A percentile compares a stretch with the other conserved stretches of the same genome.
These are phyloP conservation scores for Gnetum montanum DNA, from an alignment of 75 land plant species.

Conservation along the genomic window DNA sequence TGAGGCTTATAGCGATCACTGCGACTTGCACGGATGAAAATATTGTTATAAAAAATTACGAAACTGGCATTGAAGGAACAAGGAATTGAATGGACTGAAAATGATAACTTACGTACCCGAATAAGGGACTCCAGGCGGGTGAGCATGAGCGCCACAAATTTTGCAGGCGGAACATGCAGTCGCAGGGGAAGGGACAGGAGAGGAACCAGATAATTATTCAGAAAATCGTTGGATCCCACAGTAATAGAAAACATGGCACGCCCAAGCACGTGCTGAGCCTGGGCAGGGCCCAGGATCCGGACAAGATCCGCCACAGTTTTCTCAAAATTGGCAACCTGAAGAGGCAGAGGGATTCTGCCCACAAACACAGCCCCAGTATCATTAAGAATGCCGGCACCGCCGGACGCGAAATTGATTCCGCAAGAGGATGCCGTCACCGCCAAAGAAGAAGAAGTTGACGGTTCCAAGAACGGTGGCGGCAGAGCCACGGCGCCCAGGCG, in stretches of 20 bases:
- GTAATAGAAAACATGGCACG: conserved; percentile 68
- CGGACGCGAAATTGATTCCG: conserved; percentile 88
- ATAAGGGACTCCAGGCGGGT: conserved; percentile 5
- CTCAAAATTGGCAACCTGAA: conserved; percentile 62
- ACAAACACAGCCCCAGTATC: conserved; percentile 79
- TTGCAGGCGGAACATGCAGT: conserved; percentile 26
- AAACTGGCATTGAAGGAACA: not conserved
- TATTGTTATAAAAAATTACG: not conserved
- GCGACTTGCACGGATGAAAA: not conserved
- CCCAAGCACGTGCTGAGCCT: conserved; percentile 39
- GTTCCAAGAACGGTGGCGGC: conserved; percentile 55
- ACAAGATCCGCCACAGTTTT: conserved; percentile 51
- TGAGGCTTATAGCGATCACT: not conserved
- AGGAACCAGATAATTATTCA: conserved; percentile 81
- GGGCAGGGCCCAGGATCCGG: conserved; percentile 41
- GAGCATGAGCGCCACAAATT: conserved; percentile 50
- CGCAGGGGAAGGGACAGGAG: conserved; percentile 36
- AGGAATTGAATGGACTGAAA: conserved; percentile 1
- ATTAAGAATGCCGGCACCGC: conserved; percentile 77
- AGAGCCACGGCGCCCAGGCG: conserved; percentile 33
- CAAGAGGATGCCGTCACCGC: conserved; percentile 76
- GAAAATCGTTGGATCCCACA: conserved; percentile 82
- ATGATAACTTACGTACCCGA: too few relatives aligned
- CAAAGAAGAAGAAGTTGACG: conserved; percentile 70
- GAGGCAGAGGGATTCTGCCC: conserved; percentile 51